Base-by-base conservation (phyloP, 495 filamentous ascomycete genomes). In the Lasiosphaeriaceae sp. region DNA sequence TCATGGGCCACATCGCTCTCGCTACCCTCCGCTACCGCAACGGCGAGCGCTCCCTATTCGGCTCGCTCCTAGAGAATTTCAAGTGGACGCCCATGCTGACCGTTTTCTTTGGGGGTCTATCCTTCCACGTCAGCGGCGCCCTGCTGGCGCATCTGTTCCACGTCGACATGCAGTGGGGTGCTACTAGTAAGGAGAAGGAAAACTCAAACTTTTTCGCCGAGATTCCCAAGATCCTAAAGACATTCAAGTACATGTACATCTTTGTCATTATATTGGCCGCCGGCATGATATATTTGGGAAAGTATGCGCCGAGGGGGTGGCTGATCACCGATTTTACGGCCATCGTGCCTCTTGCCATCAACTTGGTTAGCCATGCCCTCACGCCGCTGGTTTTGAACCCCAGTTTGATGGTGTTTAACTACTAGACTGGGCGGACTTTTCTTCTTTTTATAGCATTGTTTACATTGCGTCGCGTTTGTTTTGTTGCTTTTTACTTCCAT, bases 151-250 rank as follows among this genome's bases (percentile, higher is more conserved):
- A 88, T 61, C 78, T 86, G 68, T 83, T 86, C 59, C 78, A 82
- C 71, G 80, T 87, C 65, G 72, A 83, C 64, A 86, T 87, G 79
- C 79, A 78, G 11, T 88, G 85, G 85, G 80, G 79, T 7, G 78
- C 82, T 1, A 88, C 85, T 0, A 75, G 81, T 29, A 88, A 87
- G 65, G 85, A 88, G 67, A 79, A 79, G 41, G 82, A 86, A 65
- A 80, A 83, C 65, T 79, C 77, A 50, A 86, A 87, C 66, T 90
- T 90, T 74, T 90, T 89, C 72, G 82, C 83, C 50, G 87, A 89
- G 59, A 81, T 87, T 17, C 86, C 87, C 4, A 86, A 85, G 66
- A 83, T 90, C 7, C 66, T 88, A 41, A 83, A 80, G 69, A 80
- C 71, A 54, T 90, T 90, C 74, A 89, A 87, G 68, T 86, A 82